Conservation (phyloP, 768 basidiomycete genomes). For the Paxillus involutus region DNA sequence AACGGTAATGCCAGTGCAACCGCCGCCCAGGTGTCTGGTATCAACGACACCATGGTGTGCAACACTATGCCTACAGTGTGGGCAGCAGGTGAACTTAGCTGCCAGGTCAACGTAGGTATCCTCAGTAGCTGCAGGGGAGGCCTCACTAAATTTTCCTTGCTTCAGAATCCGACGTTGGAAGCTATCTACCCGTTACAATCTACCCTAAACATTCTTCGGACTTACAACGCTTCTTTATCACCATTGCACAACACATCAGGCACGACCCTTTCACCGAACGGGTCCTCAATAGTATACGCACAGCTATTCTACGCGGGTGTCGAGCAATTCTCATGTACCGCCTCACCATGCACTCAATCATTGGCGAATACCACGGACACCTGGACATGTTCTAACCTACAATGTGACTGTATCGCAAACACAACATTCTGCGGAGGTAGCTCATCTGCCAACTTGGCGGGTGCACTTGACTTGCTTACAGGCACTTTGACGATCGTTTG, state of each 20-base stretch:
- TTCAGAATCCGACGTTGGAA: constrained; percentile 83
- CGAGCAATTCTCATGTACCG: constrained; percentile 87
- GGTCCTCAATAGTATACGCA: constrained; percentile 58
- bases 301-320: constrained; percentile 79
- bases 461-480: constrained; percentile 60
- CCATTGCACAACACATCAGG: constrained; percentile 44
- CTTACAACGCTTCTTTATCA: constrained; percentile 65
- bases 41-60: constrained; percentile 73
- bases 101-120: constrained; percentile 71
- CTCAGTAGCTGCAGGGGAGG: not conserved
- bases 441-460: constrained; percentile 46
- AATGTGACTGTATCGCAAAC: constrained; percentile 69
- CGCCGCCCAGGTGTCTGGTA: constrained; percentile 28
- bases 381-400: constrained; percentile 73
- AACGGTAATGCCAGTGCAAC: constrained; percentile 34
- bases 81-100: constrained; percentile 82
- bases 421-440: constrained; percentile 74
- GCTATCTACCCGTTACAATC: constrained; percentile 68
- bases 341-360: constrained; percentile 67
- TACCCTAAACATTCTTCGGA: constrained; percentile 78
- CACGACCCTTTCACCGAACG: constrained; percentile 40
- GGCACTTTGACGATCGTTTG: constrained; percentile 75
- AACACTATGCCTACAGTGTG: constrained; percentile 69
- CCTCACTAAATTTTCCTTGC: not conserved
- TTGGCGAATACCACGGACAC: constrained; percentile 39